These are phyloP conservation scores for Yamadazyma aaseri DNA, from an alignment of 1,139 yeast genomes.

Conservation along the genomic window DNA sequence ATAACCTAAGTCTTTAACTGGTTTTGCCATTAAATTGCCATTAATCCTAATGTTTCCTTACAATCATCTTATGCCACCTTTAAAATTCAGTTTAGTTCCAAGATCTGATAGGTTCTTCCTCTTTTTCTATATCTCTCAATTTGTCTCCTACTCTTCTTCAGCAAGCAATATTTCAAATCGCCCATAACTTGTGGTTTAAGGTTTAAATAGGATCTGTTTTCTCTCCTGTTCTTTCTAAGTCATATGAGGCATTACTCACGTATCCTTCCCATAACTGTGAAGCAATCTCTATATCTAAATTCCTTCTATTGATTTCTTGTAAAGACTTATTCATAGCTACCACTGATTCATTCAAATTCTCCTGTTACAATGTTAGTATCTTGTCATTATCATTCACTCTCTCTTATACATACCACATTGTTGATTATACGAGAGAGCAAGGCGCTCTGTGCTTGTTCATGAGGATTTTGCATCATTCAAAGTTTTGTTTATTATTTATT, in stretches of 20 bases:
- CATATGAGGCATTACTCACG: slow-evolving; percentile 67
- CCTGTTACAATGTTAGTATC: slow-evolving; percentile 37
- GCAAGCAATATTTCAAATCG: too few relatives aligned
- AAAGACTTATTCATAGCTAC: slow-evolving; percentile 59
- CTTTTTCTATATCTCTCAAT: too few relatives aligned
- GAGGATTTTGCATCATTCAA: slow-evolving; percentile 78
- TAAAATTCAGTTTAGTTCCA: too few relatives aligned
- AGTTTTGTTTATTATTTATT: slow-evolving; percentile 1
- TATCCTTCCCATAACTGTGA: slow-evolving; percentile 85
- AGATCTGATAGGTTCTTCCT: too few relatives aligned
- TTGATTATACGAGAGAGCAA: slow-evolving; percentile 72
- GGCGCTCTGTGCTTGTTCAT: slow-evolving; percentile 81
- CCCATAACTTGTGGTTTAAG: too few relatives aligned
- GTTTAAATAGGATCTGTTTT: slow-evolving; percentile 50
- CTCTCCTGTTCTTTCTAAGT: slow-evolving; percentile 69
- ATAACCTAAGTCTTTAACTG: too few relatives aligned
- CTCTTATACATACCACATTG: slow-evolving; percentile 67
- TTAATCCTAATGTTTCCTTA: too few relatives aligned
- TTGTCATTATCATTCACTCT: too few relatives aligned
- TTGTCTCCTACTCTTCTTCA: too few relatives aligned
- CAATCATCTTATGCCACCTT: too few relatives aligned
- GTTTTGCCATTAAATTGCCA: too few relatives aligned
- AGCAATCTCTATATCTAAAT: slow-evolving; percentile 69
- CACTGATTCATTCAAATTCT: slow-evolving; percentile 70
- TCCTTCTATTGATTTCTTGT: slow-evolving; percentile 62